These are phyloP conservation scores for Trichopus zeylanicus DNA, from an alignment of 116 monocot genomes.

Conservation along the genomic window DNA sequence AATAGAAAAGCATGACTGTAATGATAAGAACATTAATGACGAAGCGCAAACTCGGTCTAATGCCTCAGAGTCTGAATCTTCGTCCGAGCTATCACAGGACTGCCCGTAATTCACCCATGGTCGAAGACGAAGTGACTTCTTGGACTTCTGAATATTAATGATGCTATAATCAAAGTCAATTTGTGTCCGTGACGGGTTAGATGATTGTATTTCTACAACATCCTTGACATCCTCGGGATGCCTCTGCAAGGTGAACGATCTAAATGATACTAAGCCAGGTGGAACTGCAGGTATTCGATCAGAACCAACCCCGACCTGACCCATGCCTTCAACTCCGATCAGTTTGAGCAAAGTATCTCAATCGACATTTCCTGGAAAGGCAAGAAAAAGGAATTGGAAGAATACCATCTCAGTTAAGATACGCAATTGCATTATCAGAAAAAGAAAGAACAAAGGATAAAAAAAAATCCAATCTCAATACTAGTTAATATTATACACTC, in stretches of 20 bases:
- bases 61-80: conserved; percentile 32
- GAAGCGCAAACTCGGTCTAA: conserved; percentile 19
- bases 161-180: conserved; percentile 11
- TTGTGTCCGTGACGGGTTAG: conserved; percentile 7
- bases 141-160: conserved; percentile 24
- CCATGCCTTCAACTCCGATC: conserved; percentile 34
- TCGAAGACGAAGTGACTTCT: conserved; percentile 42
- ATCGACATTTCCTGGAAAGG: no score
- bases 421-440: no score
- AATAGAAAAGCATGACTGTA: no score
- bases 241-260: conserved; percentile 45
- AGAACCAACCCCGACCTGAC: conserved; percentile 24
- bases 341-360: conserved; percentile 3
- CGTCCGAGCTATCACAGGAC: conserved; percentile 50
- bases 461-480: no score
- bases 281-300: conserved; percentile 33
- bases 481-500: no score
- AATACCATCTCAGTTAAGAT: no score
- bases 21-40: not conserved
- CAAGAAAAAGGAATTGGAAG: no score
- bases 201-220: conserved; percentile 4
- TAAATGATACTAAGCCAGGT: conserved; percentile 35
- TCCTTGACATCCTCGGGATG: conserved; percentile 15
- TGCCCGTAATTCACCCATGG: conserved; percentile 61
- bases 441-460: no score